Evolutionary conservation across 768 basidiomycete genomes (phyloP), one percentile per base, ranked within the genome.

Genomic region (Lactifluus pinguis): DNA sequence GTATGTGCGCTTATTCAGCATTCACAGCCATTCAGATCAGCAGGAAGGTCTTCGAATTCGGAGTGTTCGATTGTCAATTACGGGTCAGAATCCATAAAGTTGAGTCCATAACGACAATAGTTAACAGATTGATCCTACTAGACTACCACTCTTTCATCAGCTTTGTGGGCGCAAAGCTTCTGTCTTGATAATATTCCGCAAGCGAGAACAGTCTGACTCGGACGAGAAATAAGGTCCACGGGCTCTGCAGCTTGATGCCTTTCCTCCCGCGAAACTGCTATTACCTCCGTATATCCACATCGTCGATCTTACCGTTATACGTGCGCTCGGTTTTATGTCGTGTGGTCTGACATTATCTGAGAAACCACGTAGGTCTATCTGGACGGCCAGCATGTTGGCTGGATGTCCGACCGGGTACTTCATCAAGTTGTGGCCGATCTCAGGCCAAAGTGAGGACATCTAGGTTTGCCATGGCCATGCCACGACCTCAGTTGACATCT

Each of bases 381-480:
- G 32, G 94, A 97, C 69, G 90, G 91, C 64, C 80, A 83, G 11
- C 94, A 97, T 75, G 72, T 89, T 15, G 79, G 84, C 57, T 97
- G 94, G 94, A 95, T 97, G 92, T 84, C 87, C 6, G 92, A 95
- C 67, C 67, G 72, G 29, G 78, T 88, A 45, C 76, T 95, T 2
- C 92, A 93, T 68, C 81, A 84, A 66, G 89, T 95, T 17, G 78
- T 97, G 2, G 79, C 81, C 10, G 91, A 92, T 70, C 72, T 97
- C 50, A 80, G 87, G 65, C 86, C 88, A 60, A 76, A 85, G 91
- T 83, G 42, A 54, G 77, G 15, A 58, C 45, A 60, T 49, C 58
- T 30, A 29, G n/a, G 49, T 56, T 34, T 53, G 51, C 14, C 49
- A 39, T 25, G 25, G 25, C 25, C 25, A 34, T n/a, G 4, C 30